A percentile compares a stretch with the other conserved stretches of the same genome.
These are phyloP conservation scores for Phytophthora pini DNA, from an alignment of 352 stramenopile species.

Conservation along the genomic window DNA sequence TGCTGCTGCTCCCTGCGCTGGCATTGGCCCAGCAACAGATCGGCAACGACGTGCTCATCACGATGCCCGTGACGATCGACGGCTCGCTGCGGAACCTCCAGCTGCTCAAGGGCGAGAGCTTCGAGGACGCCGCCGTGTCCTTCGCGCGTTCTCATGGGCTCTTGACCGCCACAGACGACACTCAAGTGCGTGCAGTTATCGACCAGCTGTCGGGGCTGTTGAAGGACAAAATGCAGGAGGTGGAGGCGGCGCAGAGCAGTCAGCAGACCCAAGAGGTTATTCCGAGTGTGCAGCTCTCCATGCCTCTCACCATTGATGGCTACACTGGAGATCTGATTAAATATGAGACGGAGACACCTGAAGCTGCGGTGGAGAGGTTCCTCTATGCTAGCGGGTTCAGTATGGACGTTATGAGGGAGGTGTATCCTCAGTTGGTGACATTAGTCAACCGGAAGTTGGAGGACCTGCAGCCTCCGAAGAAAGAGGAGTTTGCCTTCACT, in stretches of 20 bases:
- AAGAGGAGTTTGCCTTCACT: slow-evolving; percentile 65
- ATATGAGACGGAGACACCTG: slow-evolving; percentile 61
- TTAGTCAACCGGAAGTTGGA: slow-evolving; percentile 68
- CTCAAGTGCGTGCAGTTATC: slow-evolving; percentile 59
- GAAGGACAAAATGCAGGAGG: slow-evolving; percentile 64
- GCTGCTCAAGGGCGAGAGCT: slow-evolving; percentile 72
- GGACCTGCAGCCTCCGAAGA: slow-evolving; percentile 57
- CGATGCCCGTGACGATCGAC: slow-evolving; percentile 70
- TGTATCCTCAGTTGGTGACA: slow-evolving; percentile 66
- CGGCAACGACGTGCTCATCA: slow-evolving; percentile 66
- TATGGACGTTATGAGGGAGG: slow-evolving; percentile 67
- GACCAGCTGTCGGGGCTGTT: slow-evolving; percentile 73
- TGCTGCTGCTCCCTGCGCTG: slow-evolving; percentile 40
- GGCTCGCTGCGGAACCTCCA: slow-evolving; percentile 65
- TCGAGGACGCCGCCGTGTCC: slow-evolving; percentile 62
- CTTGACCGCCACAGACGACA: slow-evolving; percentile 52
- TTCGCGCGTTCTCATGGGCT: slow-evolving; percentile 75
- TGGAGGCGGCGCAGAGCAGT: slow-evolving; percentile 36
- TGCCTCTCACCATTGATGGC: slow-evolving; percentile 66
- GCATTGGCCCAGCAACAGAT: slow-evolving; percentile 44
- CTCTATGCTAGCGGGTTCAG: slow-evolving; percentile 63
- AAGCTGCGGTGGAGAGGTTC: slow-evolving; percentile 72
- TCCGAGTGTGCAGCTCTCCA: slow-evolving; percentile 59
- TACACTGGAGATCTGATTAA: slow-evolving; percentile 61
- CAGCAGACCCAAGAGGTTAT: slow-evolving; percentile 10